Evolutionary conservation across 805 yeast genomes (phyloP).

Genomic region (Yarrowia sp.): DNA sequence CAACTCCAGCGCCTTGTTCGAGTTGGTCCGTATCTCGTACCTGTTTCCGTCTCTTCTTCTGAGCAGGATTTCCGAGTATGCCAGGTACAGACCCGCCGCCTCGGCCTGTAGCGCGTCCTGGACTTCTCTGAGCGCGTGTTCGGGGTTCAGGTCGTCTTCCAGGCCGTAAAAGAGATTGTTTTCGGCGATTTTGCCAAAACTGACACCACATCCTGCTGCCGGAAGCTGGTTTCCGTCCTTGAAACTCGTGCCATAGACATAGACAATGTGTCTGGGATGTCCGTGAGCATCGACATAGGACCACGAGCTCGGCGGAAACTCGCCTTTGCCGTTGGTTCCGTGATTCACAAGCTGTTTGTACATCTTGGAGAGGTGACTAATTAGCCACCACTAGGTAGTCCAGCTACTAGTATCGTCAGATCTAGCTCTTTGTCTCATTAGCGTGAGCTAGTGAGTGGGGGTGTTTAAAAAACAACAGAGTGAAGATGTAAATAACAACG

Average conservation of each 20-base stretch:
- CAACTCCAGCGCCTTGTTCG: not conserved
- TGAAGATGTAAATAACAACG: too few species aligned
- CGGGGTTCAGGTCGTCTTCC: conserved; percentile 13
- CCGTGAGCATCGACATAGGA: conserved; percentile 2
- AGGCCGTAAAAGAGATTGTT: conserved; percentile 2
- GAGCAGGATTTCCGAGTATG: conserved; percentile 7
- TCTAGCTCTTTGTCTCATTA: too few species aligned
- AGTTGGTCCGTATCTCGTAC: conserved; percentile 14
- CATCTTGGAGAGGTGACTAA: not conserved
- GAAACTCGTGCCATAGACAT: conserved; percentile 13
- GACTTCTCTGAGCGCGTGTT: not conserved
- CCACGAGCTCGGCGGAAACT: conserved; percentile 17
- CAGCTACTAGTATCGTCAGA: too few species aligned
- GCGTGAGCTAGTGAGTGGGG: too few species aligned
- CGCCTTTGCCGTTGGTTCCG: not conserved
- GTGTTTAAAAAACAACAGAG: too few species aligned
- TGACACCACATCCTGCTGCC: conserved; percentile 12
- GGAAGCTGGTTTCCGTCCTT: conserved; percentile 4
- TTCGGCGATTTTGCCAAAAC: not conserved
- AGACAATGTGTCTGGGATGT: conserved; percentile 9
- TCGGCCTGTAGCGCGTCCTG: conserved; percentile 21
- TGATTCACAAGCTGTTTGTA: conserved; percentile 8
- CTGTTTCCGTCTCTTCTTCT: not conserved
- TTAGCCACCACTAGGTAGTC: too few species aligned
- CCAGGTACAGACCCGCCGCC: conserved; percentile 2